Conservation (phyloP, 257 asterid genomes). For the Voacanga thouarsii region DNA sequence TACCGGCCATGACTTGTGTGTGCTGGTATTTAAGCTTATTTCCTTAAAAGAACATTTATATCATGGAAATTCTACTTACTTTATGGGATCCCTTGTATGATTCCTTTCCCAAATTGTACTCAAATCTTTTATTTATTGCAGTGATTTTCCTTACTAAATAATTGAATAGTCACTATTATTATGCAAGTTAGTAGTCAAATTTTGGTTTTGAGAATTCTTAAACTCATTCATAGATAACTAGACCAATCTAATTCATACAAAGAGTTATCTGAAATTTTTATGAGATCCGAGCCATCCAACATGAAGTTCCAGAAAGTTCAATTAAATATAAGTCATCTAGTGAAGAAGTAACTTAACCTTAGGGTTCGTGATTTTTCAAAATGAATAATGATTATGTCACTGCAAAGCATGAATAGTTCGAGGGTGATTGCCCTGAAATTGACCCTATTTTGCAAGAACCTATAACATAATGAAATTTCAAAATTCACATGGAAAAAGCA, state of each 20-base stretch:
- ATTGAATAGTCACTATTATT: background rate
- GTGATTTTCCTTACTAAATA: background rate
- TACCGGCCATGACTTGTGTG: background rate
- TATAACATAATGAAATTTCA: background rate
- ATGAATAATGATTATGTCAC: background rate
- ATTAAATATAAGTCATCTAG: too few species aligned
- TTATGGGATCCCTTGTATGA: too few species aligned
- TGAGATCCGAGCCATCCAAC: too few species aligned
- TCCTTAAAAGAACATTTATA: too few species aligned
- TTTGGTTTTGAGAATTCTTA: background rate
- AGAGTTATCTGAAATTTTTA: too few species aligned
- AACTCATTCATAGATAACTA: too few species aligned
- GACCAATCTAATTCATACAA: too few species aligned
- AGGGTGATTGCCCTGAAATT: background rate
- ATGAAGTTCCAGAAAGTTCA: too few species aligned
- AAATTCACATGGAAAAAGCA: background rate
- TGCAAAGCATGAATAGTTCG: background rate
- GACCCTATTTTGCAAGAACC: background rate
- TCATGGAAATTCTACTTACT: background rate
- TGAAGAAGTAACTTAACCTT: too few species aligned
- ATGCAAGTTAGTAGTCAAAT: background rate
- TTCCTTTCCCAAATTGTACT: too few species aligned
- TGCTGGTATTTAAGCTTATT: background rate
- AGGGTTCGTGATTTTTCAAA: background rate
- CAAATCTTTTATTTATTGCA: too few species aligned